Base-by-base conservation (phyloP, 305 asterid genomes). In the Withania somnifera region DNA sequence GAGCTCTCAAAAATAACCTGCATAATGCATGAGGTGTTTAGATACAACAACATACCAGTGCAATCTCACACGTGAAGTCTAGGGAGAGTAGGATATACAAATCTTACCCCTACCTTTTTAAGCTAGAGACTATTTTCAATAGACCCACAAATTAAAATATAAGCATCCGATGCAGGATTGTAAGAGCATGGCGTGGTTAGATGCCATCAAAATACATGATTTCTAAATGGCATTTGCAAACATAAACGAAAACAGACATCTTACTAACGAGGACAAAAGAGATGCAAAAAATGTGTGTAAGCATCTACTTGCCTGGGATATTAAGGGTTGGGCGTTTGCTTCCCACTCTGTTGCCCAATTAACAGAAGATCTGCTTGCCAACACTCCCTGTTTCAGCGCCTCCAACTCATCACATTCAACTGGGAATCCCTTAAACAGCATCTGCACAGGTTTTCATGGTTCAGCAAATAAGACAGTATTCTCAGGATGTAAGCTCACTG, bases 261-360 rank as follows among this genome's bases (percentile, higher is more conserved):
- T 14, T 26, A 15, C 14, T 28, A 6, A 14, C 3, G 17, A 30
- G 73, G 45, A 63, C 9, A 30, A 28, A 28, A 30, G 42, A 63
- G 71, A 28, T 7, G 20, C 22, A 64, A 32, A 32, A 32, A 32
- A 7, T 2, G 2, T 7, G 13, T 15, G 79, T 15, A 57, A 20
- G 30, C 19, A 15, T 42, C 63, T 19, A 63, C 91, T 82, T 83
- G 73, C 97, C 99, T 91, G 86, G 8, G 89, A 47, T 87, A 96
- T 90, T 77, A 94, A 89, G 61, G 98, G 97, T 85, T 86, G 88
- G 40, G 97, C 98, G 60, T 90, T 86, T 84, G 90, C 90, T 88
- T 94, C 98, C 99, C 99, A 94, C 68, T 88, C 93, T 6, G 93
- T 87, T 34, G 90, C 90, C 98, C 99, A 96, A 82, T 91, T 86